Conservation (phyloP, 345 rosid species). For the Erysimum cheiranthoides region DNA sequence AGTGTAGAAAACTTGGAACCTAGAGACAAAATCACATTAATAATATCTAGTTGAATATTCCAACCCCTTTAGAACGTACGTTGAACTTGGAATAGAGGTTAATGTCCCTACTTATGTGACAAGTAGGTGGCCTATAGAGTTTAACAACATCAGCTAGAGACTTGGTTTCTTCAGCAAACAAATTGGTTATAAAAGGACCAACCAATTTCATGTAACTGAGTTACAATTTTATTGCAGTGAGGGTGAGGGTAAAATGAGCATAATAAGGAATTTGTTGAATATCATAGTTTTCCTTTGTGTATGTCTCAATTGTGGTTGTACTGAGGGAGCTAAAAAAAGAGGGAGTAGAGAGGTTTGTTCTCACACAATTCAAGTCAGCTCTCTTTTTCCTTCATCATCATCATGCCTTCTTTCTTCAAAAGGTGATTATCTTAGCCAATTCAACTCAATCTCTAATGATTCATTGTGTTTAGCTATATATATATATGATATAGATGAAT, state of each 20-base stretch:
- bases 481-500: neutral
- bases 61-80: neutral
- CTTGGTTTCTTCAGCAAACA: neutral
- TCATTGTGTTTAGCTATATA: conserved; percentile 5
- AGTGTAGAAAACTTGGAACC: neutral
- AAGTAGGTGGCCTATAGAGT: neutral
- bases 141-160: neutral
- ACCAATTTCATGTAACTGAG: conserved; percentile 24
- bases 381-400: conserved; percentile 44
- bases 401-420: conserved; percentile 48
- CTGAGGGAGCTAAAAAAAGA: conserved; percentile 39
- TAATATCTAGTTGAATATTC: neutral
- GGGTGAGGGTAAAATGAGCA: neutral
- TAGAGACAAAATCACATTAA: neutral
- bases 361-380: conserved; percentile 50
- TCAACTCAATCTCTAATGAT: neutral
- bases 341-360: conserved; percentile 1
- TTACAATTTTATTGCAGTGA: conserved; percentile 13
- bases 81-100: neutral
- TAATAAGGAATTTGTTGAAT: conserved; percentile 19
- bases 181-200: conserved; percentile 12
- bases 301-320: conserved; percentile 17
- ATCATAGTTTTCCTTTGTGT: conserved; percentile 32
- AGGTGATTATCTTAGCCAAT: conserved; percentile 45
- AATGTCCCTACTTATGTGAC: neutral